Evolutionary conservation across 495 filamentous ascomycete genomes (phyloP).

Genomic region (Copromyces sp.): DNA sequence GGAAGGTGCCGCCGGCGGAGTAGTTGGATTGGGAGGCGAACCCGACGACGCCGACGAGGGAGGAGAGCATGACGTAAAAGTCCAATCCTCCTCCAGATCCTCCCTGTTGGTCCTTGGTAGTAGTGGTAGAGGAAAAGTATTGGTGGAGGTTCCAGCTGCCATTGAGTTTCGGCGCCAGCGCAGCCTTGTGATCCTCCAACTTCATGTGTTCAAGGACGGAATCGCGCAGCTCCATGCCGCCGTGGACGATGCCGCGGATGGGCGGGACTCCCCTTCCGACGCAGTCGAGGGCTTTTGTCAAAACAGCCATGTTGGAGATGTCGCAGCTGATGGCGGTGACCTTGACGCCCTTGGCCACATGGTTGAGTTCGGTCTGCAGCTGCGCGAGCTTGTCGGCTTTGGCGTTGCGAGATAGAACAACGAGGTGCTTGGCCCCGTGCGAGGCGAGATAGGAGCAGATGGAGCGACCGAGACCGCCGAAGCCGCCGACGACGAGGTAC

Average conservation of each 20-base stretch:
- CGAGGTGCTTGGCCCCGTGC: constrained; percentile 46
- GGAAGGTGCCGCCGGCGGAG: constrained; percentile 34
- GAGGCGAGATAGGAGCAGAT: constrained; percentile 48
- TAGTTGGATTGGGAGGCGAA: constrained; percentile 39
- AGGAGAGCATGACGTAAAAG: constrained; percentile 48
- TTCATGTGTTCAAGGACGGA: constrained; percentile 38
- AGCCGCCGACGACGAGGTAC: constrained; percentile 52
- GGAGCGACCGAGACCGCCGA: constrained; percentile 52
- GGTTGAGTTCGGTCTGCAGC: constrained; percentile 26
- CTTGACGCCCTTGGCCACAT: constrained; percentile 24
- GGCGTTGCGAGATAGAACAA: constrained; percentile 48
- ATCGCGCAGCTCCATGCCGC: constrained; percentile 45
- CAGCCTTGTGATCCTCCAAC: constrained; percentile 28
- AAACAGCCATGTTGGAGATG: constrained; percentile 26
- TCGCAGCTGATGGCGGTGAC: constrained; percentile 32
- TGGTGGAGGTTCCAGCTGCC: constrained; percentile 44
- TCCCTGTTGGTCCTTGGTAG: neutral
- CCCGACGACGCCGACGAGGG: constrained; percentile 32
- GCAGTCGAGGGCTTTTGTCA: constrained; percentile 23
- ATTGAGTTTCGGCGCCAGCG: constrained; percentile 37
- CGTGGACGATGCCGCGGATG: constrained; percentile 38
- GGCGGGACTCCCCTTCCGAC: constrained; percentile 23
- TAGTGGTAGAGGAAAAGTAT: constrained; percentile 1
- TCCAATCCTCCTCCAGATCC: constrained; percentile 20
- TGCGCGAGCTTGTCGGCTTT: constrained; percentile 22